A percentile compares a stretch with the other conserved stretches of the same genome.
These are phyloP conservation scores for Neurospora sp. DNA, from an alignment of 495 filamentous ascomycete genomes.

Conservation along the genomic window DNA sequence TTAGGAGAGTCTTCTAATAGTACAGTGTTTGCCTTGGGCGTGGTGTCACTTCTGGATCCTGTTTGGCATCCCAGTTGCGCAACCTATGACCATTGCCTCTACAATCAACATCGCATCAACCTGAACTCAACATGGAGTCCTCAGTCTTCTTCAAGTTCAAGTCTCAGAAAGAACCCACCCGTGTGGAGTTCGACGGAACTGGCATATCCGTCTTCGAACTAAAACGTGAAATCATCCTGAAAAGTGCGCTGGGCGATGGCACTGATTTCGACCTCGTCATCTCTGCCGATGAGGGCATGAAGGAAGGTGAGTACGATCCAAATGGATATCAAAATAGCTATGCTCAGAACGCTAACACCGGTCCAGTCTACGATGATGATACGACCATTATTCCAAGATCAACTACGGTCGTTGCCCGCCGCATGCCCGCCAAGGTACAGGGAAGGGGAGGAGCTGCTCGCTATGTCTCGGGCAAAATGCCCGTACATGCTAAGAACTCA, in stretches of 20 bases:
- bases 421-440: conserved; percentile 69
- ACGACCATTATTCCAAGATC: conserved; percentile 90
- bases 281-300: conserved; percentile 71
- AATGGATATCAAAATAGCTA: background rate
- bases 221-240: conserved; percentile 94
- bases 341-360: background rate
- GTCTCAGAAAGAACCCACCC: conserved; percentile 88
- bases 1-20: conserved; percentile 19
- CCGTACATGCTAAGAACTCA: conserved; percentile 72
- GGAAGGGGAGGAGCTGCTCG: conserved; percentile 83
- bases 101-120: conserved; percentile 1
- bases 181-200: conserved; percentile 95
- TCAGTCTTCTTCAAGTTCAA: conserved; percentile 99
- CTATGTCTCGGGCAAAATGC: conserved; percentile 97
- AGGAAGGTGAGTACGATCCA: conserved; percentile 61
- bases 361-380: conserved; percentile 87
- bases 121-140: conserved; percentile 65
- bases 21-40: conserved; percentile 19
- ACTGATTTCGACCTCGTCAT: conserved; percentile 95
- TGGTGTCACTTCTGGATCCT: conserved; percentile 11
- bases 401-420: conserved; percentile 82
- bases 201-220: conserved; percentile 97
- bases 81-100: background rate
- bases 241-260: conserved; percentile 87
- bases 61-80: background rate